Conservation (phyloP, 495 filamentous ascomycete genomes). For the Pseudotulostoma volvatum region DNA sequence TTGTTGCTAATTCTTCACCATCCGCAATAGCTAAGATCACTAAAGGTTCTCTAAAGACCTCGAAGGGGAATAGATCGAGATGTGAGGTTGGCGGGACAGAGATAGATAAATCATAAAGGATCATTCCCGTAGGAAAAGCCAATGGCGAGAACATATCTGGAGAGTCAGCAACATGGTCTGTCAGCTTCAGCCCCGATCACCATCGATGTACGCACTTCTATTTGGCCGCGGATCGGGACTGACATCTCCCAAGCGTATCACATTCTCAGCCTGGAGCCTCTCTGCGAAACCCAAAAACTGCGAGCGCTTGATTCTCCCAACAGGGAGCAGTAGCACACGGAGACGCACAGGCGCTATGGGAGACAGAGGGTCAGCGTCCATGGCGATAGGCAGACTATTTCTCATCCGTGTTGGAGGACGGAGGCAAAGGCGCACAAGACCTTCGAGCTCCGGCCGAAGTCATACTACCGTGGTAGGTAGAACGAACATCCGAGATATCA, state of each 20-base stretch:
- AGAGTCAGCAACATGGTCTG: constrained; percentile 7
- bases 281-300: constrained; percentile 66
- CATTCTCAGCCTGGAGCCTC: constrained; percentile 60
- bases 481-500: too few species aligned
- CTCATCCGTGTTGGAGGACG: too few species aligned
- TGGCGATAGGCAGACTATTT: constrained; percentile 33
- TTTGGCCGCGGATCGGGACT: constrained; percentile 76
- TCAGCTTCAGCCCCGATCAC: constrained; percentile 12
- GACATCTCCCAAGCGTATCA: constrained; percentile 79
- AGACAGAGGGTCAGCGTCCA: constrained; percentile 74
- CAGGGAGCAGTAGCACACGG: constrained; percentile 64
- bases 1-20: constrained; percentile 36
- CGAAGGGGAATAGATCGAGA: constrained; percentile 66
- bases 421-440: too few species aligned
- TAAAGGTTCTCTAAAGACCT: constrained; percentile 65
- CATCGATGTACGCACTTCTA: constrained; percentile 47
- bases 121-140: constrained; percentile 73
- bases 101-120: constrained; percentile 80
- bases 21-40: constrained; percentile 68
- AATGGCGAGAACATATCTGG: constrained; percentile 90
- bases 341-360: constrained; percentile 81
- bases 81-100: constrained; percentile 63
- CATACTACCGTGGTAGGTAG: too few species aligned
- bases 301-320: constrained; percentile 69
- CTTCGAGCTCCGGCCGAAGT: too few species aligned